Conservation (phyloP, 441 rosid genomes). For the Biscutella laevigata region DNA sequence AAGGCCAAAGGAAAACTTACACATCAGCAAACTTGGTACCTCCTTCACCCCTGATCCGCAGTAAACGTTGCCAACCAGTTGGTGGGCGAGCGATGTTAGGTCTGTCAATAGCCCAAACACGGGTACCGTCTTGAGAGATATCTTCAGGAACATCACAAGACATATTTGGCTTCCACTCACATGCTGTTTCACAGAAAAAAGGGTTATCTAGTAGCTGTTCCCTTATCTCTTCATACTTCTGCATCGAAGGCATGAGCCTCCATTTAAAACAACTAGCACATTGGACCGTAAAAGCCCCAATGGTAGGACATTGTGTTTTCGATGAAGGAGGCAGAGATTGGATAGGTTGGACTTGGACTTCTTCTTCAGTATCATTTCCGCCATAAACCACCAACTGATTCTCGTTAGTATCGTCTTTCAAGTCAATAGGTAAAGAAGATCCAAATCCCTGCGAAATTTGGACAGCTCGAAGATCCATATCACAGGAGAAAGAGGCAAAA, state of each 20-base stretch:
- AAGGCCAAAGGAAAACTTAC: conserved; percentile 43
- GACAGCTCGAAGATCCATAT: too few relatives aligned
- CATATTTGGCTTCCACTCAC: conserved; percentile 73
- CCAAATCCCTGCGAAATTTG: too few relatives aligned
- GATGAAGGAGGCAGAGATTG: conserved; percentile 26
- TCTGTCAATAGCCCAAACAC: conserved; percentile 92
- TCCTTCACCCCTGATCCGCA: conserved; percentile 77
- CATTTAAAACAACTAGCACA: conserved; percentile 84
- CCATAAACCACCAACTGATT: conserved; percentile 63
- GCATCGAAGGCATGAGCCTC: conserved; percentile 79
- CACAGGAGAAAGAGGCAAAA: too few relatives aligned
- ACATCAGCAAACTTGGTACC: conserved; percentile 85
- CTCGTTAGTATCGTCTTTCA: neutral
- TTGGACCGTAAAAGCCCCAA: conserved; percentile 86
- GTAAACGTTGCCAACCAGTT: conserved; percentile 74
- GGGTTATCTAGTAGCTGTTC: conserved; percentile 68
- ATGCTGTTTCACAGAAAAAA: conserved; percentile 55
- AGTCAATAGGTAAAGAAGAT: too few relatives aligned
- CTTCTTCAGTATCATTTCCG: conserved; percentile 31
- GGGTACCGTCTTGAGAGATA: conserved; percentile 79
- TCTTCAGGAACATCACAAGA: conserved; percentile 75
- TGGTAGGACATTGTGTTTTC: conserved; percentile 42
- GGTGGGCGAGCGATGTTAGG: conserved; percentile 91
- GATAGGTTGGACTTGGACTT: conserved; percentile 14
- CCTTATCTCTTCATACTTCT: conserved; percentile 85